phyloP scores from a whole-genome alignment of 2,329 filamentous ascomycete genomes.

The Gnomoniopsis sp. region DNA sequence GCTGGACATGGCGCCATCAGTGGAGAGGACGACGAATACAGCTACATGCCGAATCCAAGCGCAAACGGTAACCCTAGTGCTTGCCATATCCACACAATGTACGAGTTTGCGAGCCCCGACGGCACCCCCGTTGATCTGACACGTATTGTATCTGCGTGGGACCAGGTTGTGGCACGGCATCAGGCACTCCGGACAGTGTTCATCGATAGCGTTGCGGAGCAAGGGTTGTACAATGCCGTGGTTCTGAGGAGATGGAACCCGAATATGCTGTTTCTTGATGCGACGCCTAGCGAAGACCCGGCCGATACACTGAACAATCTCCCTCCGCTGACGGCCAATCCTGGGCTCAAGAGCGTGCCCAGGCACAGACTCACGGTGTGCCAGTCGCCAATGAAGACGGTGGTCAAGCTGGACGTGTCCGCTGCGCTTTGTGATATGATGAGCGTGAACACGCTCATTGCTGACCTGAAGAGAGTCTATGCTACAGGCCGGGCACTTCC shows the following conservation, averaged over 20 bases:
- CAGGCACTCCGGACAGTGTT: slow-evolving; percentile 48
- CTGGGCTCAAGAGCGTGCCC: slow-evolving; percentile 34
- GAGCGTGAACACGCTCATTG: slow-evolving; percentile 44
- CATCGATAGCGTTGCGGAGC: slow-evolving; percentile 45
- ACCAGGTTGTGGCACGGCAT: slow-evolving; percentile 43
- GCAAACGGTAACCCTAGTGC: slow-evolving; percentile 29
- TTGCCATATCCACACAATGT: slow-evolving; percentile 44
- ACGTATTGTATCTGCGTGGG: slow-evolving; percentile 48
- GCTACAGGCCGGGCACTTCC: slow-evolving; percentile 34
- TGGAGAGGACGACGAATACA: not conserved
- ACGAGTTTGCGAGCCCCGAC: slow-evolving; percentile 39
- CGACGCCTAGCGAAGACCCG: slow-evolving; percentile 34
- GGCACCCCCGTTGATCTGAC: slow-evolving; percentile 38
- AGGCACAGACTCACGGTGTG: slow-evolving; percentile 50
- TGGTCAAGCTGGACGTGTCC: slow-evolving; percentile 48
- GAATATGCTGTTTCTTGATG: slow-evolving; percentile 52
- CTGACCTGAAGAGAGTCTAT: slow-evolving; percentile 45
- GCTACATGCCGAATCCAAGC: slow-evolving; percentile 6
- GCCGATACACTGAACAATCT: slow-evolving; percentile 37
- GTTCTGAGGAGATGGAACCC: slow-evolving; percentile 45
- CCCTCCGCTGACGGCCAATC: slow-evolving; percentile 35
- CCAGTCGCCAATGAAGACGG: slow-evolving; percentile 38
- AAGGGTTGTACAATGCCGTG: slow-evolving; percentile 48
- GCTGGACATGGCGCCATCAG: not conserved
- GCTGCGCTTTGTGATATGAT: slow-evolving; percentile 48